Evolutionary conservation across 768 basidiomycete species (phyloP), one percentile per base, ranked within the genome.

Genomic region (Gyrodon lividus): DNA sequence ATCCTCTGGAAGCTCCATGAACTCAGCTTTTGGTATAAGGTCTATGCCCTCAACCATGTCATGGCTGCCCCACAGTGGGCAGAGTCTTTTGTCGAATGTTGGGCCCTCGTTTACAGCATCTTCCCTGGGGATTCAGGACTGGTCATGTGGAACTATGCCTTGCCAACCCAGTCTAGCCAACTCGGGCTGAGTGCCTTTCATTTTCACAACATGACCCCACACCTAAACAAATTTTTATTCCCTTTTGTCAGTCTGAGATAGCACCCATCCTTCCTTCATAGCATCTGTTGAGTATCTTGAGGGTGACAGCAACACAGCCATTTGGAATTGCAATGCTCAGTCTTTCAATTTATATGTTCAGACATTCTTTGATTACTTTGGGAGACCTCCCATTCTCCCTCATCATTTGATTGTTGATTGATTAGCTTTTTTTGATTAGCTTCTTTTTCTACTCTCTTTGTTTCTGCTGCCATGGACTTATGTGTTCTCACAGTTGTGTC

Each of bases 1-100:
- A 56, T 67, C 33, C 22, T 63, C 6, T 64, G 55, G 58, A 52
- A 63, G 39, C 20, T 64, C 0, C 48, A 47, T 4, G 55, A 66
- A 28, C 52, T 59, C 12, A 57, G 57, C 17, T 66, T 63, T 38
- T 20, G 44, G 2, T 61, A 54, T 33, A 56, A 65, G 23, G 46
- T 66, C 8, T 43, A 52, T 13, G 54, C 60, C 9, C 58, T 68
- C 2, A 50, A 68, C 22, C 35, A 31, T 3, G 35, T 37, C 33
- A 33, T 51, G 10, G 58, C 55, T 3, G n/a, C 44, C 14, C 5
- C 8, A 5, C n/a, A 40, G n/a, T 56, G 58, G 46, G 46, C 14
- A 10, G 40, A 58, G 16, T n/a, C 56, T 16, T 22, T 9, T 9
- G 17, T 4, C 10, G 40, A 55, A 14, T 20, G n/a, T 3, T 26